These are phyloP conservation scores for Setomelanomma holmii DNA, from an alignment of 2,329 filamentous ascomycete genomes.

Conservation along the genomic window DNA sequence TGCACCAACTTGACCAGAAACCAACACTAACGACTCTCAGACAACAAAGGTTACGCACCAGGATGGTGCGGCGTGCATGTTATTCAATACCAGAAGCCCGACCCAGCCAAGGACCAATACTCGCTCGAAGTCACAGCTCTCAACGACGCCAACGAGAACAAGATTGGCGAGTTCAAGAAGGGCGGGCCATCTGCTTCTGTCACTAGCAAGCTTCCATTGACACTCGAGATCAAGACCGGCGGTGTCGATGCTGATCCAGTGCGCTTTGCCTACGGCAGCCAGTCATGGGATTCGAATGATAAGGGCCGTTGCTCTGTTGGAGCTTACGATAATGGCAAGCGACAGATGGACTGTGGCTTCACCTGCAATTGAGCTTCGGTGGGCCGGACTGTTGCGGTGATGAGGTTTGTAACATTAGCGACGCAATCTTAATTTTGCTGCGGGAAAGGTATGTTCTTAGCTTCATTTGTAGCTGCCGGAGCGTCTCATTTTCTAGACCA, in stretches of 20 bases:
- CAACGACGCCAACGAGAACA: slow-evolving; percentile 11
- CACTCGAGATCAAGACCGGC: slow-evolving; percentile 8
- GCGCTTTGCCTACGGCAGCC: slow-evolving; percentile 5
- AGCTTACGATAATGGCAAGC: slow-evolving; percentile 9
- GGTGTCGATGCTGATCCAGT: slow-evolving; percentile 9
- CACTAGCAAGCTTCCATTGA: slow-evolving; percentile 8
- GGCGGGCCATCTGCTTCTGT: slow-evolving; percentile 3
- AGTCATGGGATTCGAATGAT: slow-evolving; percentile 12
- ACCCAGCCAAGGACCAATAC: slow-evolving; percentile 11
- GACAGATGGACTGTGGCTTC: slow-evolving; percentile 14
- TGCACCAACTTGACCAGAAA: background rate
- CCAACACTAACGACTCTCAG: background rate
- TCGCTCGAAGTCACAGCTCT: slow-evolving; percentile 7
- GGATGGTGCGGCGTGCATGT: slow-evolving; percentile 14
- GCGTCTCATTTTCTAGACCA: background rate
- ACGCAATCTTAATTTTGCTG: no score
- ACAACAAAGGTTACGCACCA: slow-evolving; percentile 4
- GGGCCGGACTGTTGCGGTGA: no score
- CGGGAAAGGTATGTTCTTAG: no score
- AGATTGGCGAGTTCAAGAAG: slow-evolving; percentile 5
- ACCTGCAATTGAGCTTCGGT: background rate
- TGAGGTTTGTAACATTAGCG: no score
- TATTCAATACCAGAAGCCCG: slow-evolving; percentile 13
- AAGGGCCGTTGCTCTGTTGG: slow-evolving; percentile 5
- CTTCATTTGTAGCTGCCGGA: background rate